Percentiles rank a stretch among this genome's conserved stretches.
These are phyloP conservation scores for Irpex lacteus DNA, from an alignment of 1,284 basidiomycete species.

Conservation along the genomic window DNA sequence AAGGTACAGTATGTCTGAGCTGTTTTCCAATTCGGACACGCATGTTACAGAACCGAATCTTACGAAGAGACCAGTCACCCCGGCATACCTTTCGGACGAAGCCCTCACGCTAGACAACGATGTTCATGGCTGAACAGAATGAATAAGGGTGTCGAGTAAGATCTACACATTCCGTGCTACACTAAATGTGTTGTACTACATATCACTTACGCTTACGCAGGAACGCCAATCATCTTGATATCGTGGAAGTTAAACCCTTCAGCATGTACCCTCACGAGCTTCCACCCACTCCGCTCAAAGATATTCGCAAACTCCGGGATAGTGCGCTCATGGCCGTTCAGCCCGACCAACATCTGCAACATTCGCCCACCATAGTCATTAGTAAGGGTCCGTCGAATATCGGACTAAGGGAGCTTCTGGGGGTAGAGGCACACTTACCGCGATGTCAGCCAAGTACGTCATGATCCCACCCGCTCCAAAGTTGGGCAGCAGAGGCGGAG, in stretches of 20 bases:
- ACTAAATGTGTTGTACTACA: no score
- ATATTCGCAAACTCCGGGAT: background rate
- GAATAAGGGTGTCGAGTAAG: no score
- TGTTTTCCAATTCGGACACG: no score
- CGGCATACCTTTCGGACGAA: no score
- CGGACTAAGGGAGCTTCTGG: background rate
- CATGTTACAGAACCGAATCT: no score
- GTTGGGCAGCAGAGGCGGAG: slow-evolving; percentile 18
- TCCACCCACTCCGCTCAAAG: slow-evolving; percentile 3
- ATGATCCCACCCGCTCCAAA: slow-evolving; percentile 6
- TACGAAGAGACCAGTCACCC: no score
- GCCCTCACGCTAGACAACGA: no score
- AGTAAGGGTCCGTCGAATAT: no score
- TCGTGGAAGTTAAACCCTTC: background rate
- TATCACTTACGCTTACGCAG: no score
- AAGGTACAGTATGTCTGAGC: no score
- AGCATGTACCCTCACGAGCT: slow-evolving; percentile 1
- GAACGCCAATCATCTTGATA: background rate
- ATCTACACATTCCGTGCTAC: no score
- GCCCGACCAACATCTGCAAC: background rate
- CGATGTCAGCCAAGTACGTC: slow-evolving; percentile 13
- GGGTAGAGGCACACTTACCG: background rate
- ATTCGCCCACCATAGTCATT: background rate
- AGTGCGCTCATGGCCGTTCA: slow-evolving; percentile 5
- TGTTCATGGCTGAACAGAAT: no score